A percentile compares a stretch with the other conserved stretches of the same genome.
Evolutionary conservation across 495 filamentous ascomycete species (phyloP).

Genomic region (Gamarada debralockiae): DNA sequence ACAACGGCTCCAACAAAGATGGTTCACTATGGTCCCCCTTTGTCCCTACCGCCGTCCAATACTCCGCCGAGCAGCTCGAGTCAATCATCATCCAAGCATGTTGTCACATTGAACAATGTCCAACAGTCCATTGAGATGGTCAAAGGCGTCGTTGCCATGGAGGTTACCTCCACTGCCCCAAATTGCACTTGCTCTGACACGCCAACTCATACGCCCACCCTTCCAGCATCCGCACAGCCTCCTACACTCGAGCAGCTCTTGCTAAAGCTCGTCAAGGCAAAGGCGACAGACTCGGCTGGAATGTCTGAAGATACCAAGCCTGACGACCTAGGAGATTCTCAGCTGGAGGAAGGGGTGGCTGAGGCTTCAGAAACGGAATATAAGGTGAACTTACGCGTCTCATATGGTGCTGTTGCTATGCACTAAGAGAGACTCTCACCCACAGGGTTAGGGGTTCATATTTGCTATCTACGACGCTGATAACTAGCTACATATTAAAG

Average conservation of each 20-base stretch:
- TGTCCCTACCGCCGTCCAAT: slow-evolving; percentile 1
- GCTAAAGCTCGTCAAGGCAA: slow-evolving; percentile 1
- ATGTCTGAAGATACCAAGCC: neutral
- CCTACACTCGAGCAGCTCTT: slow-evolving; percentile 5
- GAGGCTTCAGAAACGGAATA: neutral
- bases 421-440: no score
- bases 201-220: neutral
- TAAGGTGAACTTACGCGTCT: no score
- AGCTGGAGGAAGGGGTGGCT: neutral
- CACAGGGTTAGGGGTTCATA: no score
- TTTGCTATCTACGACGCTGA: no score
- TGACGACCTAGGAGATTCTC: neutral
- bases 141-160: slow-evolving; percentile 5
- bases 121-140: slow-evolving; percentile 11
- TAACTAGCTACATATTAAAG: no score
- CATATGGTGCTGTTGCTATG: no score
- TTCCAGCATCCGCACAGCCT: neutral
- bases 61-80: slow-evolving; percentile 15
- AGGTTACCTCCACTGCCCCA: slow-evolving; percentile 12
- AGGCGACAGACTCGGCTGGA: neutral
- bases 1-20: slow-evolving; percentile 16
- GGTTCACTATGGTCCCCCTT: slow-evolving; percentile 9
- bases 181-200: slow-evolving; percentile 10
- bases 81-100: slow-evolving; percentile 4
- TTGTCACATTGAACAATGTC: slow-evolving; percentile 9